Percentiles rank a stretch among this genome's conserved stretches.
Conservation (phyloP, 2,329 filamentous ascomycete species). For the Colletotrichum euphorbiae region DNA sequence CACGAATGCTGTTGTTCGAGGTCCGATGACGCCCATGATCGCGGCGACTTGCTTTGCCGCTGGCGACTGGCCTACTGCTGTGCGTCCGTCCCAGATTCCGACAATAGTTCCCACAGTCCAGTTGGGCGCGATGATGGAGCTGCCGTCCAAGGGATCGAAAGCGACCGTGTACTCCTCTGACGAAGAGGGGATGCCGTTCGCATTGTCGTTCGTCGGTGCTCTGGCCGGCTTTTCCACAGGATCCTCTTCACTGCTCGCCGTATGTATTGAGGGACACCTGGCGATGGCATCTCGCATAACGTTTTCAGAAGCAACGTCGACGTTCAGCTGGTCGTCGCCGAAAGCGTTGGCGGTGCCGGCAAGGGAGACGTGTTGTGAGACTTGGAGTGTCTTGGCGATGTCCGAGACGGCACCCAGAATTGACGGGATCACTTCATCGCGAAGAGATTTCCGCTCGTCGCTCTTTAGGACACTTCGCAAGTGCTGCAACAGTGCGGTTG, state of each 20-base stretch:
- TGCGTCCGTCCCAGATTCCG: conserved; percentile 66
- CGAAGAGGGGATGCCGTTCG: neutral
- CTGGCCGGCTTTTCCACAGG: conserved; percentile 58
- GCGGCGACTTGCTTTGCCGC: conserved; percentile 58
- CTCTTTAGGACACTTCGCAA: conserved; percentile 44
- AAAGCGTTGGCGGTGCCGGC: conserved; percentile 66
- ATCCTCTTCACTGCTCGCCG: conserved; percentile 71
- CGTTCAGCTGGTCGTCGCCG: conserved; percentile 70
- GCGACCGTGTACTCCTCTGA: conserved; percentile 66
- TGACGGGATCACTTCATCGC: conserved; percentile 59
- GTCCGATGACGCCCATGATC: conserved; percentile 65
- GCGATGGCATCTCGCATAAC: conserved; percentile 59
- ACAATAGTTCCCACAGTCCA: conserved; percentile 71
- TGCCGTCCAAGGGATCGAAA: conserved; percentile 73
- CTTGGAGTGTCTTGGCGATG: conserved; percentile 58
- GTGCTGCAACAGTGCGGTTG: conserved; percentile 25
- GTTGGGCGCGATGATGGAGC: conserved; percentile 69
- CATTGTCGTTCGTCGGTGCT: neutral
- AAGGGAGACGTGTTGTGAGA: conserved; percentile 57
- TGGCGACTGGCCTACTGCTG: conserved; percentile 56
- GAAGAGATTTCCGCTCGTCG: conserved; percentile 48
- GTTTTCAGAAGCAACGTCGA: conserved; percentile 64
- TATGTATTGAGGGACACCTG: conserved; percentile 57
- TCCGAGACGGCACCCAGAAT: conserved; percentile 59
- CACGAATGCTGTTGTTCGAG: conserved; percentile 66